Evolutionary conservation across 1,139 yeast genomes (phyloP).

Genomic region (Komagataea norvegica): DNA sequence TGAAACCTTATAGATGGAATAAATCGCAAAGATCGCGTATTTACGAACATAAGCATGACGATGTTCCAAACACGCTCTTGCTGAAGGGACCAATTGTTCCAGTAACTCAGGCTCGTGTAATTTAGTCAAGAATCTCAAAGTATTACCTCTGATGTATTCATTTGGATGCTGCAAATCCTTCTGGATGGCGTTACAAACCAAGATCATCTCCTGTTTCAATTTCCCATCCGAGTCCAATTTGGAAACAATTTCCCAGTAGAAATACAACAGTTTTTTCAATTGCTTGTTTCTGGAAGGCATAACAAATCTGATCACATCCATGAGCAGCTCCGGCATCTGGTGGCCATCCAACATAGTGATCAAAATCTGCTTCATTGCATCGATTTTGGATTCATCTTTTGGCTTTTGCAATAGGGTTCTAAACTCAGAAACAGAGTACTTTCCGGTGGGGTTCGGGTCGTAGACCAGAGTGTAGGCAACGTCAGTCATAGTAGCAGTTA

Average conservation of each 20-base stretch:
- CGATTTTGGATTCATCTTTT: slow-evolving; percentile 80
- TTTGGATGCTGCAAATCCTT: slow-evolving; percentile 97
- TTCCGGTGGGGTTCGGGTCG: slow-evolving; percentile 68
- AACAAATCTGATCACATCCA: slow-evolving; percentile 95
- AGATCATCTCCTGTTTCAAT: slow-evolving; percentile 96
- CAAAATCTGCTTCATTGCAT: slow-evolving; percentile 84
- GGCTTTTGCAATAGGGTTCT: slow-evolving; percentile 82
- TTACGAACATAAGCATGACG: slow-evolving; percentile 98
- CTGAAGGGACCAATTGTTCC: slow-evolving; percentile 93
- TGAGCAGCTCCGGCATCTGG: slow-evolving; percentile 87
- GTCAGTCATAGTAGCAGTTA: slow-evolving; percentile 20
- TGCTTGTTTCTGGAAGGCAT: slow-evolving; percentile 94
- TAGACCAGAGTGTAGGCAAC: slow-evolving; percentile 67
- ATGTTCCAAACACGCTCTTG: slow-evolving; percentile 86
- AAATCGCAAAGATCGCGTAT: slow-evolving; percentile 90
- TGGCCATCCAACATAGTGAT: slow-evolving; percentile 90
- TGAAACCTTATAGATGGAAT: slow-evolving; percentile 75
- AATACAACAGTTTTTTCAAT: slow-evolving; percentile 85
- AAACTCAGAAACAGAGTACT: slow-evolving; percentile 72
- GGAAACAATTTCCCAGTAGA: slow-evolving; percentile 98
- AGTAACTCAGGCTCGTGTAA: slow-evolving; percentile 88
- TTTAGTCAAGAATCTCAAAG: slow-evolving; percentile 86
- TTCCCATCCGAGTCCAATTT: slow-evolving; percentile 84
- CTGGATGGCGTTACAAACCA: slow-evolving; percentile 96
- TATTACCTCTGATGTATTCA: slow-evolving; percentile 93